Percentiles rank a stretch among this genome's conserved stretches.
These are phyloP conservation scores for Penicillium diatomitis DNA, from an alignment of 495 filamentous ascomycete genomes.

Conservation along the genomic window DNA sequence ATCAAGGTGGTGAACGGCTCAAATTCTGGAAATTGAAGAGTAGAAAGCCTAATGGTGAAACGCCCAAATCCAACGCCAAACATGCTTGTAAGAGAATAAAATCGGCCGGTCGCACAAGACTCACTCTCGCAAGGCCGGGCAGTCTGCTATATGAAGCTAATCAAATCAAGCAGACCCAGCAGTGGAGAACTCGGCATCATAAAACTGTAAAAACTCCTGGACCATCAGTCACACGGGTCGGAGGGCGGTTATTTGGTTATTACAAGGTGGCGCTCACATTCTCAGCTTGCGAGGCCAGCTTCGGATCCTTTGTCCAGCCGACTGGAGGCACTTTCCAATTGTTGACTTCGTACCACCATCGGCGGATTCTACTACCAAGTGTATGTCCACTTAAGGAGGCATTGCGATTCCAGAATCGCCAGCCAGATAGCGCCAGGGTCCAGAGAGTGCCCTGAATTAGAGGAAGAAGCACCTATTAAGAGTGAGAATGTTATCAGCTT, in stretches of 20 bases:
- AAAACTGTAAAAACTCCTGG: conserved; percentile 37
- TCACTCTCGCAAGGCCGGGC: too few relatives aligned
- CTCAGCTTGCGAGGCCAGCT: conserved; percentile 33
- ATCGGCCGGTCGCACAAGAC: too few relatives aligned
- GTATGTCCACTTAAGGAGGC: conserved; percentile 60
- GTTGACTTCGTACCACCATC: conserved; percentile 91
- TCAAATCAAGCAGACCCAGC: conserved; percentile 24
- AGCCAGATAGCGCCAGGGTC: conserved; percentile 68
- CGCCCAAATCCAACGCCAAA: conserved; percentile 14
- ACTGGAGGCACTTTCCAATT: conserved; percentile 60
- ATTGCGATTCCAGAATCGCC: conserved; percentile 72
- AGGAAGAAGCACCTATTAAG: conserved; percentile 63
- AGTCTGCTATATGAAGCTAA: too few relatives aligned
- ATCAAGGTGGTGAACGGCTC: neutral
- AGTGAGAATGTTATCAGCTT: neutral
- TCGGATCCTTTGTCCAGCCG: conserved; percentile 14
- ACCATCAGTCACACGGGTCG: conserved; percentile 19
- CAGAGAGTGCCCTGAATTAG: conserved; percentile 77
- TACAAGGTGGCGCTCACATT: conserved; percentile 33
- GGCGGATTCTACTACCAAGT: conserved; percentile 58
- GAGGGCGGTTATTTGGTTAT: conserved; percentile 4
- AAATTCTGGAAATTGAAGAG: conserved; percentile 13
- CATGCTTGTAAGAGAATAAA: conserved; percentile 13
- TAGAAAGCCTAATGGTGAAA: neutral
- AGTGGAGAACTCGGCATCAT: conserved; percentile 34